Conservation (phyloP, 805 yeast species). For the Metschnikowia koreensis region DNA sequence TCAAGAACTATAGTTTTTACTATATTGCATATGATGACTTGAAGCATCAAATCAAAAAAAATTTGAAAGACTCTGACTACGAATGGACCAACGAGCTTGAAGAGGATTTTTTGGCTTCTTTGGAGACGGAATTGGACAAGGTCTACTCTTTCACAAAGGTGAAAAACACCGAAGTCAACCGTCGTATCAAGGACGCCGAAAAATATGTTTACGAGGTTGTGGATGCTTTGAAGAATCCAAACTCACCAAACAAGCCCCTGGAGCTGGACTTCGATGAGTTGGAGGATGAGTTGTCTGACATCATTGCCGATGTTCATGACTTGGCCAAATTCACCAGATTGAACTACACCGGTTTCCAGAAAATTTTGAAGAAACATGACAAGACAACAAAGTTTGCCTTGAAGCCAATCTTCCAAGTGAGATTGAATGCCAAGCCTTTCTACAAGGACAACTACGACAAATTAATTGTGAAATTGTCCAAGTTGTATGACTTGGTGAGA, state of each 20-base stretch:
- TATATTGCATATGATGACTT: constrained; percentile 90
- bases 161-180: constrained; percentile 78
- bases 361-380: constrained; percentile 95
- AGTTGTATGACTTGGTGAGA: constrained; percentile 86
- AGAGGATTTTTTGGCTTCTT: constrained; percentile 68
- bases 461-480: constrained; percentile 84
- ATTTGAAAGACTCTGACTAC: constrained; percentile 53
- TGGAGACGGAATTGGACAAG: constrained; percentile 87
- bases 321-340: constrained; percentile 89
- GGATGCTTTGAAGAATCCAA: constrained; percentile 39
- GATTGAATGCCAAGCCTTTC: constrained; percentile 91
- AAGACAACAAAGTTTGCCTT: constrained; percentile 70
- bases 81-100: constrained; percentile 78
- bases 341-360: constrained; percentile 96
- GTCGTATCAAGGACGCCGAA: constrained; percentile 83
- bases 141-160: constrained; percentile 89
- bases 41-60: constrained; percentile 74
- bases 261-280: constrained; percentile 45
- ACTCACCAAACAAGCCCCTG: constrained; percentile 38
- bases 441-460: constrained; percentile 92
- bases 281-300: constrained; percentile 53
- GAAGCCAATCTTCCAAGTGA: constrained; percentile 89
- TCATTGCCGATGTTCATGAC: constrained; percentile 97
- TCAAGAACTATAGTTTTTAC: constrained; percentile 86
- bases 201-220: constrained; percentile 66